A percentile compares a stretch with the other conserved stretches of the same genome.
These are phyloP conservation scores for Trichoderma parareesei DNA, from an alignment of 495 filamentous ascomycete species.

Conservation along the genomic window DNA sequence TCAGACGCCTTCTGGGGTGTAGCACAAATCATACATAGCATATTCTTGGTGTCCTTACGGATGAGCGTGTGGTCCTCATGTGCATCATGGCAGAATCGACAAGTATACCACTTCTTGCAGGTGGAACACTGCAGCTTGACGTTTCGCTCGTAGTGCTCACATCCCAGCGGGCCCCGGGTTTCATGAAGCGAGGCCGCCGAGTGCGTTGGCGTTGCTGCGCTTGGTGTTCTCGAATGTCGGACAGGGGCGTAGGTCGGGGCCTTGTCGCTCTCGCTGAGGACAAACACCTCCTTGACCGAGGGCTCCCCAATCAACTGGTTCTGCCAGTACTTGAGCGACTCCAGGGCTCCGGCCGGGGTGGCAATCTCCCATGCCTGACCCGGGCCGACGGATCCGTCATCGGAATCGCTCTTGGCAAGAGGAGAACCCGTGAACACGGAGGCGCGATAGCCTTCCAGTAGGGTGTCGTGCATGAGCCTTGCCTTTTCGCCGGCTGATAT, in stretches of 20 bases:
- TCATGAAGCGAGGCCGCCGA: conserved; percentile 3
- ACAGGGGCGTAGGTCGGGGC: conserved; percentile 57
- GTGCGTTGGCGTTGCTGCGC: background rate
- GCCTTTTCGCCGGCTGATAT: conserved; percentile 70
- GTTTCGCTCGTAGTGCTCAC: conserved; percentile 88
- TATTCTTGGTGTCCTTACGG: conserved; percentile 78
- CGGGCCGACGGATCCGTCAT: background rate
- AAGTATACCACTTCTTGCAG: conserved; percentile 90
- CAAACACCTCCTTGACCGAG: conserved; percentile 43
- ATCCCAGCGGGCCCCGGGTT: conserved; percentile 51
- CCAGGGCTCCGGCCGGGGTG: conserved; percentile 22
- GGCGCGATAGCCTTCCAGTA: conserved; percentile 67
- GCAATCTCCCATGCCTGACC: conserved; percentile 3
- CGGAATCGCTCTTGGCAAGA: background rate
- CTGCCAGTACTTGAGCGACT: conserved; percentile 35
- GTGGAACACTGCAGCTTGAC: conserved; percentile 89
- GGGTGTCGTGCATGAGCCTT: conserved; percentile 68
- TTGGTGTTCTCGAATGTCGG: conserved; percentile 14
- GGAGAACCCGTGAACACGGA: conserved; percentile 29
- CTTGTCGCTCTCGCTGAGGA: conserved; percentile 63
- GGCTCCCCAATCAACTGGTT: conserved; percentile 27
- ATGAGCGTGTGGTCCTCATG: conserved; percentile 74
- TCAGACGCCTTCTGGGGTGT: conserved; percentile 76
- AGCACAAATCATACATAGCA: conserved; percentile 96
- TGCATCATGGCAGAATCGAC: conserved; percentile 89